Evolutionary conservation across 306 rosid genomes (phyloP).

Genomic region (Trichosanthes cucumerina): DNA sequence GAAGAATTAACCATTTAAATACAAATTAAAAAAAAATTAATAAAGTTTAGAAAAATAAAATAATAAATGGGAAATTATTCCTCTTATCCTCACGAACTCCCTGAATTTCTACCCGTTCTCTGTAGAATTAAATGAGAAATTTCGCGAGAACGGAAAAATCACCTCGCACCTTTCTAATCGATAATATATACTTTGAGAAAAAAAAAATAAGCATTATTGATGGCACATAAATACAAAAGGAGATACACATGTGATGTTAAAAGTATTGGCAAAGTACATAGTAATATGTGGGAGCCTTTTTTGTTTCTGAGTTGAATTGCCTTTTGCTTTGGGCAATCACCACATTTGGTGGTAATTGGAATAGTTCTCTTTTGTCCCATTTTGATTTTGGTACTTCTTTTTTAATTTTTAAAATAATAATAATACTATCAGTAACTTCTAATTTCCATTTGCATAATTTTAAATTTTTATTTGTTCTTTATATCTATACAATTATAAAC

Average conservation of each 20-base stretch:
- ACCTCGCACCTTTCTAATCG: too few relatives aligned
- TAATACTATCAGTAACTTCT: neutral
- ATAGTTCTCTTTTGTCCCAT: neutral
- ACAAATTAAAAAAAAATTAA: too few relatives aligned
- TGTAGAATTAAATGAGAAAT: too few relatives aligned
- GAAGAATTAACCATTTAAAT: too few relatives aligned
- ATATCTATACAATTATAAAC: too few relatives aligned
- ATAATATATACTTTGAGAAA: too few relatives aligned
- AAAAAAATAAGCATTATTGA: neutral
- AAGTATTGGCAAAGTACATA: neutral
- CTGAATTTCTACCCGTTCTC: too few relatives aligned
- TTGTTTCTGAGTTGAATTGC: neutral
- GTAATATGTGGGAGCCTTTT: neutral
- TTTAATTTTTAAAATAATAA: neutral
- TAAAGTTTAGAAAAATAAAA: too few relatives aligned
- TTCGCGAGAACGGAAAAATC: too few relatives aligned
- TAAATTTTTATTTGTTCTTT: too few relatives aligned
- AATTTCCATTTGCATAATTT: neutral
- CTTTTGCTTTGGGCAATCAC: neutral
- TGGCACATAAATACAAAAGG: neutral
- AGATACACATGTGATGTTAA: neutral
- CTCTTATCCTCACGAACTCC: too few relatives aligned
- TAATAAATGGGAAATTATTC: too few relatives aligned
- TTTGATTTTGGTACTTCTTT: neutral
- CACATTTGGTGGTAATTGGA: neutral